Base-by-base conservation (phyloP, 306 rosid genomes). In the Crotalaria pallida region DNA sequence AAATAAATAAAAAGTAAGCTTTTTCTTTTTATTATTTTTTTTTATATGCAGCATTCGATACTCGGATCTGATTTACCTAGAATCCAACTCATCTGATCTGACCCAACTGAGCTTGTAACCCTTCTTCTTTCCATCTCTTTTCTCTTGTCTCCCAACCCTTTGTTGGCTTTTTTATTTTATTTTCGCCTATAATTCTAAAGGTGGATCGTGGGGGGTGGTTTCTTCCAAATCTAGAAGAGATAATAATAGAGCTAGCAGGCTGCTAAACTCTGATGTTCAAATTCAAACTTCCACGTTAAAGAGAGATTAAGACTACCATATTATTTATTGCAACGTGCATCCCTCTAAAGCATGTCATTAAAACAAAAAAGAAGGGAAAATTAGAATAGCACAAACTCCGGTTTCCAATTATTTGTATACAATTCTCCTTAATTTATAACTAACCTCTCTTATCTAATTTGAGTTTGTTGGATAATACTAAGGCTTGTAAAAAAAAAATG, bases 191-290 rank as follows among this genome's bases (percentile, higher is more conserved):
- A 27, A 70, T 53, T 71, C 15, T 15, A 34, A 65, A 27, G 51
- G 55, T 71, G 61, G 76, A 60, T 40, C 50, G 66, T 61, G 27
- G 45, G 58, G 50, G 15, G 41, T 36, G 22, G 49, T 65, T 63
- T 33, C 44, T 50, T 63, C 77, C 12, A 15, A 12, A 8, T 56
- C 38, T 26, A 17, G 11, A 65, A 21, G 57, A 63, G 63, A 13
- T 33, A 61, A 18, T 8, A 63, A 63, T 26, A 31, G 36, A 57
- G 67, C 9, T 47, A 22, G 44, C 70, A 78, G 50, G 58, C 51
- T 57, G 59, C 66, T 52, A 51, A 59, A 50, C 36, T 50, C 29
- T 24, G n/a, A 12, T 23, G 16, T 45, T 34, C 18, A 34, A 21
- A 44, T 22, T 47, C 38, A 76, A 49, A 26, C 29, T 51, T 43